Conservation (phyloP, 768 basidiomycete genomes). For the Albatrellus ellisii region DNA sequence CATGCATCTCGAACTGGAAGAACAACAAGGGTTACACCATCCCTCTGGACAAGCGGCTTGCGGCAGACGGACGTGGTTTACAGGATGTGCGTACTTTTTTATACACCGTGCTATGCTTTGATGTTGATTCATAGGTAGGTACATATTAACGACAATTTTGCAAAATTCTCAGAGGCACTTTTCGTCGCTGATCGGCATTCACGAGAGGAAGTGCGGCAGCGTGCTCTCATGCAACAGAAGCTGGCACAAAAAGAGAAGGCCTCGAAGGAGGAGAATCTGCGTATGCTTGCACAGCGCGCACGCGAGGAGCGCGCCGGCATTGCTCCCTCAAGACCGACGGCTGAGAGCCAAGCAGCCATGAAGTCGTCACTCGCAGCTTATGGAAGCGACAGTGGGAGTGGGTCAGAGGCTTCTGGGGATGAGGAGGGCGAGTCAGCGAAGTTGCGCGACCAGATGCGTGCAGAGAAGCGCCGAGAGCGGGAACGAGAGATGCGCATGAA, state of each 20-base stretch:
- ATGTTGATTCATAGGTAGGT: slow-evolving; percentile 35
- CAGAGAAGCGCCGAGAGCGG: slow-evolving; percentile 85
- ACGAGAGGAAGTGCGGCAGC: slow-evolving; percentile 94
- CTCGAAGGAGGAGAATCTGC: slow-evolving; percentile 90
- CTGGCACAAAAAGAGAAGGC: slow-evolving; percentile 98
- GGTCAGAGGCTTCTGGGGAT: slow-evolving; percentile 39
- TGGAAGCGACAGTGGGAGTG: slow-evolving; percentile 65
- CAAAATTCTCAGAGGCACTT: slow-evolving; percentile 94
- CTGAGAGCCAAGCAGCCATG: slow-evolving; percentile 55
- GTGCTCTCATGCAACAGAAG: slow-evolving; percentile 95
- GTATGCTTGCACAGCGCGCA: slow-evolving; percentile 88
- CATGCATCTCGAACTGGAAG: slow-evolving; percentile 99
- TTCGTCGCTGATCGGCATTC: slow-evolving; percentile 96
- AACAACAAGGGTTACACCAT: slow-evolving; percentile 99
- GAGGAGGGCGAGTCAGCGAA: slow-evolving; percentile 66
- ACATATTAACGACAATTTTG: slow-evolving; percentile 98
- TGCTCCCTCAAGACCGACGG: slow-evolving; percentile 47
- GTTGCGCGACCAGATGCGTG: slow-evolving; percentile 82
- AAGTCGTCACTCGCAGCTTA: slow-evolving; percentile 74
- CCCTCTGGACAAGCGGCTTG: slow-evolving; percentile 93
- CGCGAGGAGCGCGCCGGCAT: slow-evolving; percentile 87
- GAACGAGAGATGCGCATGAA: slow-evolving; percentile 98
- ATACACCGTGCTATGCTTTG: background rate
- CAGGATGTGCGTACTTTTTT: slow-evolving; percentile 65
- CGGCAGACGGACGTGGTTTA: slow-evolving; percentile 94